A percentile compares a stretch with the other conserved stretches of the same genome.
Evolutionary conservation across 495 filamentous ascomycete genomes (phyloP).

Genomic region (Penicillium pancosmium): DNA sequence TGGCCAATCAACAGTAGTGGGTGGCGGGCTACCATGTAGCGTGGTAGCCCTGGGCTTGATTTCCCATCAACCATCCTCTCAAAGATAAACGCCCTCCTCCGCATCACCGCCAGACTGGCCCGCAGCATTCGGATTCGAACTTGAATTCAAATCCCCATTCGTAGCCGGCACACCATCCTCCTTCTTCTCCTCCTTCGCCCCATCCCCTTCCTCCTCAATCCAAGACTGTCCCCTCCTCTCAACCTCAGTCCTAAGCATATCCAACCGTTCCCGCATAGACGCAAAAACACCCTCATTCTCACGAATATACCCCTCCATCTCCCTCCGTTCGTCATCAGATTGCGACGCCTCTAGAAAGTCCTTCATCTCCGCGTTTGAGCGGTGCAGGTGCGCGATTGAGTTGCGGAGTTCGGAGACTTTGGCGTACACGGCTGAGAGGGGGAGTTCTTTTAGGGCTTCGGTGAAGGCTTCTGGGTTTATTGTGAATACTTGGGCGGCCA

Average conservation of each 20-base stretch:
- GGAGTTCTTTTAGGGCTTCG: conserved; percentile 71
- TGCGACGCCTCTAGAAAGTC: conserved; percentile 51
- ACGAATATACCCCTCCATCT: conserved; percentile 40
- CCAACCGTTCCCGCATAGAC: conserved; percentile 73
- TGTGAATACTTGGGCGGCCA: conserved; percentile 41
- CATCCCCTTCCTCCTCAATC: conserved; percentile 53
- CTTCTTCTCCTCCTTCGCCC: conserved; percentile 19
- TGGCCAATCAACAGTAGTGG: no score
- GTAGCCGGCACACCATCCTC: conserved; percentile 22
- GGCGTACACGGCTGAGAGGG: conserved; percentile 69
- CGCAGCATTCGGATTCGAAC: neutral
- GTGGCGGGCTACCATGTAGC: neutral
- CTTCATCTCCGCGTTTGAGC: conserved; percentile 73
- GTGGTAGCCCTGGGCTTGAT: neutral
- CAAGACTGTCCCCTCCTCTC: conserved; percentile 73
- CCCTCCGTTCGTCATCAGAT: conserved; percentile 66
- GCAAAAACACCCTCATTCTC: conserved; percentile 78
- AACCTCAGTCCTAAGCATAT: conserved; percentile 69
- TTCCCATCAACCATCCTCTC: conserved; percentile 18
- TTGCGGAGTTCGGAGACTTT: conserved; percentile 85
- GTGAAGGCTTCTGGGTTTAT: conserved; percentile 53
- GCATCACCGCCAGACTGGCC: conserved; percentile 41
- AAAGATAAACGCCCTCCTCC: conserved; percentile 69
- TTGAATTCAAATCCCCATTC: conserved; percentile 25
- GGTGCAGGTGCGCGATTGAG: conserved; percentile 76